Percentiles rank a stretch among this genome's conserved stretches.
Evolutionary conservation across 305 asterid species (phyloP).

Genomic region (Rubia peregrina): DNA sequence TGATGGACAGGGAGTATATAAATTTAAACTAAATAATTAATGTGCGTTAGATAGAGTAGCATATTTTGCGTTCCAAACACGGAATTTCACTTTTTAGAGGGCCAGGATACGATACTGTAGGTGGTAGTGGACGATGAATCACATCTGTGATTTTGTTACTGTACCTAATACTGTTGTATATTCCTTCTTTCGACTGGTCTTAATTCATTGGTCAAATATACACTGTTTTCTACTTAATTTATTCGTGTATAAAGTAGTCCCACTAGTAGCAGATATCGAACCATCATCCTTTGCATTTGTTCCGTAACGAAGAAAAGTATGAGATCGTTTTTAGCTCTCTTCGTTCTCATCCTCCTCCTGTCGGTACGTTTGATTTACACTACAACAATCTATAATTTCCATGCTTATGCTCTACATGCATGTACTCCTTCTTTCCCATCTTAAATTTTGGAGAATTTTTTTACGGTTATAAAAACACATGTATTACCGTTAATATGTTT

Average conservation of each 20-base stretch:
- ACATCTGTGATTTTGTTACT: not conserved
- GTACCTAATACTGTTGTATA: not conserved
- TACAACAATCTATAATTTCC: not conserved
- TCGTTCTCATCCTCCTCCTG: slow-evolving; percentile 38
- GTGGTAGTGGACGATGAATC: not conserved
- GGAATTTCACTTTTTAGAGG: too few relatives aligned
- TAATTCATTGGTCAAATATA: slow-evolving; percentile 8
- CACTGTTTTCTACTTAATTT: not conserved
- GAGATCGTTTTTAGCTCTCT: slow-evolving; percentile 33
- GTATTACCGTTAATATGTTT: too few relatives aligned
- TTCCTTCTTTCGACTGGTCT: not conserved
- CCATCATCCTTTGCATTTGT: not conserved
- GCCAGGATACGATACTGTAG: too few relatives aligned
- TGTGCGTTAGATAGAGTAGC: not conserved
- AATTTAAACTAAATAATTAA: too few relatives aligned
- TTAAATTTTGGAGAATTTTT: too few relatives aligned
- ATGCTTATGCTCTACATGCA: too few relatives aligned
- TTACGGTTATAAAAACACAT: too few relatives aligned
- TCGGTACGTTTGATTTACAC: slow-evolving; percentile 25
- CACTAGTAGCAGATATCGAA: slow-evolving; percentile 4
- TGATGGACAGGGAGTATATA: too few relatives aligned
- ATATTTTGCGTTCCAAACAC: too few relatives aligned
- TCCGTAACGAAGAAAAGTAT: slow-evolving; percentile 1
- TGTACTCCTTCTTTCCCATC: too few relatives aligned
- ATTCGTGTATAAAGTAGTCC: slow-evolving; percentile 16